These are phyloP conservation scores for Pseudogymnoascus sp. DNA, from an alignment of 2,329 filamentous ascomycete genomes.

Conservation along the genomic window DNA sequence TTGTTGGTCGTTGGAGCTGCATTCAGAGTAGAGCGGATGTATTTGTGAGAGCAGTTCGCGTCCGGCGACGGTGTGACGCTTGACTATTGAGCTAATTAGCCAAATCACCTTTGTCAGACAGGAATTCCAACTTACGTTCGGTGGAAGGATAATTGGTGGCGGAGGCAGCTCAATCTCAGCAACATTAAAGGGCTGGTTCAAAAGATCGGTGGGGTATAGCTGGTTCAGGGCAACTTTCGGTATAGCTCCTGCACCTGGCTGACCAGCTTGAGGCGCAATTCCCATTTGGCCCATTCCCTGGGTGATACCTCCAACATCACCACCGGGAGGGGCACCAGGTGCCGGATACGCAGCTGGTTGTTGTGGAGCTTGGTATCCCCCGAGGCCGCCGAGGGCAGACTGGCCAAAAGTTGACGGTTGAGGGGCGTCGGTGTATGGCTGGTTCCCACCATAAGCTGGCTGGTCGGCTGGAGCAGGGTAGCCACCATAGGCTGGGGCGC, in stretches of 20 bases:
- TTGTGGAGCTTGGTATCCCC: conserved; percentile 56
- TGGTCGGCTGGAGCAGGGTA: conserved; percentile 21
- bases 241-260: conserved; percentile 37
- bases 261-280: conserved; percentile 41
- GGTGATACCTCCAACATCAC: conserved; percentile 63
- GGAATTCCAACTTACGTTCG: conserved; percentile 60
- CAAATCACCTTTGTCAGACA: conserved; percentile 26
- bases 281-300: conserved; percentile 77
- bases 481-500: conserved; percentile 30
- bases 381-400: conserved; percentile 37
- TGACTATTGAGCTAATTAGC: conserved; percentile 45
- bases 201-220: conserved; percentile 82
- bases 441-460: conserved; percentile 21
- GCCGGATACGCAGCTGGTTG: conserved; percentile 46
- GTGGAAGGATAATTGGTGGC: conserved; percentile 80
- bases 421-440: conserved; percentile 17
- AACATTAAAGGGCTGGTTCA: conserved; percentile 90
- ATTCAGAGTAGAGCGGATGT: conserved; percentile 90
- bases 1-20: conserved; percentile 87
- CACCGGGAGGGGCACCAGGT: conserved; percentile 35
- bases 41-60: conserved; percentile 88
- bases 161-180: conserved; percentile 86
- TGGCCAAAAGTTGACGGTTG: conserved; percentile 29
- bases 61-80: conserved; percentile 85
- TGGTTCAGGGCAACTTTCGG: conserved; percentile 63